phyloP scores from a whole-genome alignment of 1,284 basidiomycete species.

The Mycena citricolor region DNA sequence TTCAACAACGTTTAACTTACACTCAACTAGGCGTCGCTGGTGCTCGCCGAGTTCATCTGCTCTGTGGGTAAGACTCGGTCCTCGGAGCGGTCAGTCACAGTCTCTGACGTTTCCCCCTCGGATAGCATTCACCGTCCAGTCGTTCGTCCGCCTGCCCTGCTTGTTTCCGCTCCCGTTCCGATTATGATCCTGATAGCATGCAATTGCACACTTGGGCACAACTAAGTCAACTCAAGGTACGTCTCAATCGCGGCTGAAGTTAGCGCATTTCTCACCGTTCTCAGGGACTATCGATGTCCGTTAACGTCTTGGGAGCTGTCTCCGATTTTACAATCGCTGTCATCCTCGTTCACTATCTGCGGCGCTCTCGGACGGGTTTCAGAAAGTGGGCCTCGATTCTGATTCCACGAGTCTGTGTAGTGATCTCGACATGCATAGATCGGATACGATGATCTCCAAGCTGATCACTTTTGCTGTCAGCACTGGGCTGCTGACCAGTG shows the following conservation, averaged over 20 bases:
- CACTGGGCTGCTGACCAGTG: conserved; percentile 53
- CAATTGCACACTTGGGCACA: conserved; percentile 45
- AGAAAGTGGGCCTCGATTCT: conserved; percentile 38
- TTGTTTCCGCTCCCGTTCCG: not conserved
- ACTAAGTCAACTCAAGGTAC: conserved; percentile 45
- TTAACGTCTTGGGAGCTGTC: conserved; percentile 51
- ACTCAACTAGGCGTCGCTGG: conserved; percentile 35
- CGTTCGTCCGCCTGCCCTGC: conserved; percentile 32
- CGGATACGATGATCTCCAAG: conserved; percentile 56
- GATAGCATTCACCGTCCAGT: conserved; percentile 44
- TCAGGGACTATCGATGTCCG: conserved; percentile 55
- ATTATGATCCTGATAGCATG: conserved; percentile 40
- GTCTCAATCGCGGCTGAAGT: conserved; percentile 4
- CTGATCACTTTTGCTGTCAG: conserved; percentile 57
- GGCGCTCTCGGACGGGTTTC: conserved; percentile 52
- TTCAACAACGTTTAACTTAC: not conserved
- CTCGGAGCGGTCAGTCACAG: conserved; percentile 4
- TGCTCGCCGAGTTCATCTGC: conserved; percentile 50
- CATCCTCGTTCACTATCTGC: conserved; percentile 48
- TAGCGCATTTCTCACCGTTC: conserved; percentile 3
- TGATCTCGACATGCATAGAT: conserved; percentile 33
- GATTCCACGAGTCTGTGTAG: conserved; percentile 5
- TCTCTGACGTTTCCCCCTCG: conserved; percentile 1
- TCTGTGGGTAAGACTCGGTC: conserved; percentile 34
- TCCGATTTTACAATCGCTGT: conserved; percentile 52